Conservation (phyloP, 441 rosid species). For the Syzygium malaccense region DNA sequence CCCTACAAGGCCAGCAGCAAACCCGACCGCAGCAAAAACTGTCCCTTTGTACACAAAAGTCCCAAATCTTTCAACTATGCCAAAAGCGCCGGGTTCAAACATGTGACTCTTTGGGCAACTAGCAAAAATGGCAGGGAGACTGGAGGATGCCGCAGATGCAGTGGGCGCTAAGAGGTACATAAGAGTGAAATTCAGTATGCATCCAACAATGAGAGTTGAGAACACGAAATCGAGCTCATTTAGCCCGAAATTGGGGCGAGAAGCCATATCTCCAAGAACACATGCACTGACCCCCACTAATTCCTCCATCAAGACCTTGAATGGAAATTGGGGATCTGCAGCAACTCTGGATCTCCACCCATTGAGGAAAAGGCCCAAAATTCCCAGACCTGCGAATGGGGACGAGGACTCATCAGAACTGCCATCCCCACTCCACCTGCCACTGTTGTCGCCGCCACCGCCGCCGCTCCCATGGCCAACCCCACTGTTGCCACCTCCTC, state of each 20-base stretch:
- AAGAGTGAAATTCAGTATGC: conserved; percentile 80
- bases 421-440: conserved; percentile 3
- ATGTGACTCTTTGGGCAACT: conserved; percentile 75
- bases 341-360: conserved; percentile 94
- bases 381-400: conserved; percentile 32
- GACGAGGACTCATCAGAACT: conserved; percentile 21
- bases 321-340: conserved; percentile 93
- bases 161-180: conserved; percentile 93
- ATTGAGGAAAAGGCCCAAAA: conserved; percentile 33
- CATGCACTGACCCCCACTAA: conserved; percentile 81
- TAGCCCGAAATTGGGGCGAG: conserved; percentile 93
- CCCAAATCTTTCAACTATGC: conserved; percentile 48
- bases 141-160: conserved; percentile 24
- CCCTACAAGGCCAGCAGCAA: conserved; percentile 90
- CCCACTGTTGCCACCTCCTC: conserved; percentile 26
- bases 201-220: conserved; percentile 84
- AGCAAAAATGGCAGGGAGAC: conserved; percentile 59
- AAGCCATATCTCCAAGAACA: conserved; percentile 94
- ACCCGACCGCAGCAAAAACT: conserved; percentile 81
- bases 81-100: conserved; percentile 68
- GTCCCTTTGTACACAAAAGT: conserved; percentile 72
- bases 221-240: conserved; percentile 92
- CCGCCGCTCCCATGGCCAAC: conserved; percentile 29
- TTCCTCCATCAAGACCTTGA: conserved; percentile 93
- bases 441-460: conserved; percentile 13